These are phyloP conservation scores for Chaetomiaceae sp. DNA, from an alignment of 2,329 filamentous ascomycete genomes.

Conservation along the genomic window DNA sequence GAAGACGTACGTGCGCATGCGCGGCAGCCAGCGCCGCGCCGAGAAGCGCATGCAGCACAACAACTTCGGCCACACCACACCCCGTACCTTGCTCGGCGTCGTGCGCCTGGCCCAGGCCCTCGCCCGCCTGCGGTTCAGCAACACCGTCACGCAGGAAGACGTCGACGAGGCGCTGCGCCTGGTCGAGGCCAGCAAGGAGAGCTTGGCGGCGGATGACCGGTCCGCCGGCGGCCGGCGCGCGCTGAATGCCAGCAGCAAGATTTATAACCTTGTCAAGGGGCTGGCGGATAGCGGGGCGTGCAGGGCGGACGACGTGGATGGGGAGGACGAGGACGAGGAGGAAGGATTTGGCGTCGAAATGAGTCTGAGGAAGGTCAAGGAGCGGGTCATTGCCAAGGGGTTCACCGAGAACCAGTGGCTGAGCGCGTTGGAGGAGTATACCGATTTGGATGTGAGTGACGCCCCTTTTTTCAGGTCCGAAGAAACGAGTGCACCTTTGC, in stretches of 20 bases:
- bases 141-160: conserved; percentile 81
- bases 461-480: background rate
- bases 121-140: conserved; percentile 83
- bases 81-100: conserved; percentile 87
- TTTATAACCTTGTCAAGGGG: conserved; percentile 89
- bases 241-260: conserved; percentile 79
- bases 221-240: conserved; percentile 54
- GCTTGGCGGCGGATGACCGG: conserved; percentile 60
- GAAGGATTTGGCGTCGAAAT: conserved; percentile 58
- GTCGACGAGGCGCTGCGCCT: conserved; percentile 92
- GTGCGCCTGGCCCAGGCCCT: conserved; percentile 91
- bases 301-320: conserved; percentile 63
- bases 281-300: conserved; percentile 85
- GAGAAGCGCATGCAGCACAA: conserved; percentile 68
- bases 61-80: conserved; percentile 90
- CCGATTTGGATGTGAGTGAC: conserved; percentile 75
- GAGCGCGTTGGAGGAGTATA: conserved; percentile 83
- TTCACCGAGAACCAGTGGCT: conserved; percentile 94
- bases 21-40: conserved; percentile 85
- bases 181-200: conserved; percentile 90
- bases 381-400: conserved; percentile 89
- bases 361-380: conserved; percentile 81
- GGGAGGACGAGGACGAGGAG: conserved; percentile 50
- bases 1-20: conserved; percentile 91
- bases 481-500: background rate